Base-by-base conservation (phyloP, 345 rosid species). In the Noccaea caerulescens region DNA sequence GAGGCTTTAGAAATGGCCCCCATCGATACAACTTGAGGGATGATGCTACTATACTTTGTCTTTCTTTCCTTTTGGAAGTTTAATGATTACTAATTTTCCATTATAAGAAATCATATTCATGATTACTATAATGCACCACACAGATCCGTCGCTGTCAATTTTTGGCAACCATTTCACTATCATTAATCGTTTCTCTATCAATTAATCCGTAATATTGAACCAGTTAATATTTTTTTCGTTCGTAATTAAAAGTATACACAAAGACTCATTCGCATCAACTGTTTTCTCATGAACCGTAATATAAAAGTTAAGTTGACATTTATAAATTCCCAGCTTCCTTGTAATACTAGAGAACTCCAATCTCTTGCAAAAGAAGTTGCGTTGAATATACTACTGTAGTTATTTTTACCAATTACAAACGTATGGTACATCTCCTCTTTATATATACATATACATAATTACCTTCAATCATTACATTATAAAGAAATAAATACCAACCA, bases 331-430 rank as follows among this genome's bases (percentile, higher is more conserved):
- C 3, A 59, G 33, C 49, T 74, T 74, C 68, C 77, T 58, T 73
- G 68, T 66, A 18, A 33, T 23, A 66, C 6, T 58, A 51, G 62
- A 73, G 47, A 73, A 66, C 72, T 73, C 44, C 49, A 50, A 58
- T 51, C 37, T 58, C 18, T 49, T 12, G 36, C 14, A 41, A 46
- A 39, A 63, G 57, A 45, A 65, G 44, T 47, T 18, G 52, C 2
- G 44, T 39, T 49, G 14, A 10, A 64, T 16, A 25, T 27, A 18
- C 30, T 55, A 12, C 33, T 52, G 6, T 9, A n/a, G 14, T 20
- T 55, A 16, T 20, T 20, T 27, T 27, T 16, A 64, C 33, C 25
- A 56, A 55, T 45, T 72, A 27, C 53, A 73, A 30, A 66, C 77
- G 61, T 66, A 66, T 7, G 67, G 72, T 66, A 65, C 53, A 73